Conservation (phyloP, 2,329 filamentous ascomycete species). For the Aureobasidium sp. region DNA sequence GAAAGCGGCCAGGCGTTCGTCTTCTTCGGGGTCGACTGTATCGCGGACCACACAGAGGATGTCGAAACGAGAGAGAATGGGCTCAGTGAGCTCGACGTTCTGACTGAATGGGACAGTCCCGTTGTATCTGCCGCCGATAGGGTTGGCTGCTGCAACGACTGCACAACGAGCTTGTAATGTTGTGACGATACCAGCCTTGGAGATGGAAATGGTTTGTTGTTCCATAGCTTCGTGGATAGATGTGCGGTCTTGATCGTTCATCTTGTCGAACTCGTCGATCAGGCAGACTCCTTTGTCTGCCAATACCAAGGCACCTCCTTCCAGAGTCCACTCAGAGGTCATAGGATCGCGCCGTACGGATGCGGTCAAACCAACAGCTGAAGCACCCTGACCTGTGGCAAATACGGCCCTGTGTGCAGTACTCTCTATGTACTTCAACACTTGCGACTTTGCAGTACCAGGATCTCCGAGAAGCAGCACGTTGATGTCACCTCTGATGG, state of each 20-base stretch:
- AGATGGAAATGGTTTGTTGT: conserved; percentile 99
- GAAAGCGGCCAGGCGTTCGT: conserved; percentile 93
- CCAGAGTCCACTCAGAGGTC: conserved; percentile 97
- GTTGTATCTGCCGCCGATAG: conserved; percentile 96
- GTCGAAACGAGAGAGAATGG: conserved; percentile 97
- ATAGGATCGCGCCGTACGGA: conserved; percentile 96
- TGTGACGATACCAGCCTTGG: conserved; percentile 98
- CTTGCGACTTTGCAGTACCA: conserved; percentile 97
- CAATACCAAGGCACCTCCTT: conserved; percentile 94
- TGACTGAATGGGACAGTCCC: conserved; percentile 95
- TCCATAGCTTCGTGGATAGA: conserved; percentile 99
- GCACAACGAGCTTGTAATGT: conserved; percentile 96
- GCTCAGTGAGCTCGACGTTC: conserved; percentile 97
- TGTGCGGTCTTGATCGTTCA: conserved; percentile 99
- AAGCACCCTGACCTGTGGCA: conserved; percentile 96
- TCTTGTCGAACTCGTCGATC: conserved; percentile 99
- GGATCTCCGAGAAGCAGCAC: conserved; percentile 96
- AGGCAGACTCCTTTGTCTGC: conserved; percentile 96
- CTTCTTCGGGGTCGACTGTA: conserved; percentile 91
- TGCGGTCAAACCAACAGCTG: conserved; percentile 96
- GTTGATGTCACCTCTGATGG: conserved; percentile 98
- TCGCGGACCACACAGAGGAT: conserved; percentile 97
- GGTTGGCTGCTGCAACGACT: conserved; percentile 97
- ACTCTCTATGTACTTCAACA: conserved; percentile 98
- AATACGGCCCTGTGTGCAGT: conserved; percentile 98